Base-by-base conservation (phyloP, 1,284 basidiomycete species). In the Cutaneotrichosporon sp. region DNA sequence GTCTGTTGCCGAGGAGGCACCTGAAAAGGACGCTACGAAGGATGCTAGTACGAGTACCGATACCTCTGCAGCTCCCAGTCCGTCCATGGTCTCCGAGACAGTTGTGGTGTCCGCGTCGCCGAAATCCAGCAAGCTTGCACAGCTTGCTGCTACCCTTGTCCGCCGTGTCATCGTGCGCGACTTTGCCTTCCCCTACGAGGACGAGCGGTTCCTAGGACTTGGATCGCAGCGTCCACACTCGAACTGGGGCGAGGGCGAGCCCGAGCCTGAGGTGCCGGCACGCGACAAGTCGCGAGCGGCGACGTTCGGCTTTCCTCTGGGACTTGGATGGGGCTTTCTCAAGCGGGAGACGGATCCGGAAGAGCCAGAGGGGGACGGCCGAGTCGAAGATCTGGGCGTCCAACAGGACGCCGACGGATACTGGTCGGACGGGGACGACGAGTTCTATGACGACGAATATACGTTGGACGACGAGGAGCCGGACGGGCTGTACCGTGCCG, bases 401-500 rank as follows among this genome's bases (percentile, higher is more conserved):
- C 50, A 58, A 29, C 49, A 54, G 24, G 33, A 20, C 39, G 46
- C 55, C 22, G 50, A 42, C 46, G 44, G 45, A 19, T 55, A 59
- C 46, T 55, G 56, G 46, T 49, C 49, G 14, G 63, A 55, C 34
- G 52, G 53, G 26, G 60, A 50, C 38, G 48, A 43, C 20, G 59
- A 57, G 37, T 50, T 57, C 31, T 35, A 60, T 24, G 54, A 41
- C 29, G 43, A 50, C 11, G 49, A 52, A 31, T 51, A 54, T 17
- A 39, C 31, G 11, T 54, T 29, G 31, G 58, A 54, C 39, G 61
- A 58, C 27, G 52, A 51, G 33, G 61, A 73, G 49, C 73, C 71
- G 0, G 60, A 54, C 31, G 73, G 73, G 1, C 57, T 66, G 34
- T 72, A 70, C 51, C 61, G 67, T 14, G 72, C 65, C 2, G 63